Base-by-base conservation (phyloP, 2,329 filamentous ascomycete genomes). In the Colletotrichum scovillei region DNA sequence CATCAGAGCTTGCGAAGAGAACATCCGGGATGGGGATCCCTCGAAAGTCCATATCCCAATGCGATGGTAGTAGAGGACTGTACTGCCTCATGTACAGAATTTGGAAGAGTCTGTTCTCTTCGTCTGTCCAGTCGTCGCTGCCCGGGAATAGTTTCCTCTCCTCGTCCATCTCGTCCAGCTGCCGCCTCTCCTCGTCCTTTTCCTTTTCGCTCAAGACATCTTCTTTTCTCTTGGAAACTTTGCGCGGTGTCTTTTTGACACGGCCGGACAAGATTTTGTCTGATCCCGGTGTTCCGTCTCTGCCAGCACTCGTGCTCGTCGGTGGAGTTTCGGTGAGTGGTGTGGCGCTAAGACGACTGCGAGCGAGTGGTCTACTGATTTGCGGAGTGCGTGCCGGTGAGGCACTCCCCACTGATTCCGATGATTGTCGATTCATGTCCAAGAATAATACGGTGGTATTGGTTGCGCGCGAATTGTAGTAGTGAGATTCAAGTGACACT, bases 91-190 rank as follows among this genome's bases (percentile, higher is more conserved):
- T 78, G 72, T 81, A 86, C 2, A 86, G 75, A 49, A 84, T 80
- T 76, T 85, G 82, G 67, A 86, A 86, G 38, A 86, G 79, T 2
- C 76, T 78, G 35, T 85, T 83, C 75, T 90, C 89, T n/a, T 85
- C 85, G 11, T 83, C 79, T 32, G 89, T 83, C 88, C 89, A 90
- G 67, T 84, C 81, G 58, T 83, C 84, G 53, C 87, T 82, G 28
- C 83, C 83, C 0, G 83, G 83, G 65, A 84, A 86, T 1, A 79
- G 76, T 32, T 76, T 68, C 78, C 84, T 87, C 76, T 88, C 84
- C 55, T 79, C 77, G 74, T 86, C 83, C 78, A 89, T 85, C 70
- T 74, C 72, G 7, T 74, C 63, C 26, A 72, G 55, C 16, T 74
- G 72, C 22, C 59, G 63, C 5, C 30, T 42, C 57, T 72, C 69